Evolutionary conservation across 352 stramenopile species (phyloP).

Genomic region (Phytophthora colocasiae): DNA sequence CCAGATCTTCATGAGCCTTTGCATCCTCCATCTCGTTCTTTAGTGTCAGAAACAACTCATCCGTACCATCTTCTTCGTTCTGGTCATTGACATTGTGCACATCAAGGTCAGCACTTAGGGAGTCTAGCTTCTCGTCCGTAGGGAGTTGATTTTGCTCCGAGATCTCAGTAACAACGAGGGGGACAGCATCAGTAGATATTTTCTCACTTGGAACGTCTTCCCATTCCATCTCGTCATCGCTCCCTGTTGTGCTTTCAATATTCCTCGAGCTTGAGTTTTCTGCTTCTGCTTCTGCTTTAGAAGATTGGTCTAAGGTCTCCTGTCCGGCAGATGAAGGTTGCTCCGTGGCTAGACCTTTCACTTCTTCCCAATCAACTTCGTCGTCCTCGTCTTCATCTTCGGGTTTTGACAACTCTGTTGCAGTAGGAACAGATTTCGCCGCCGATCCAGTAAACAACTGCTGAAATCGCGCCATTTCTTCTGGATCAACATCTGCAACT

Average conservation of each 20-base stretch:
- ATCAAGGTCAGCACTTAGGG: conserved; percentile 2
- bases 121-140: conserved; percentile 12
- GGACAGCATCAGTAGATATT: too few relatives aligned
- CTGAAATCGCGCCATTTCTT: conserved; percentile 33
- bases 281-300: not conserved
- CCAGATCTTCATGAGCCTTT: conserved; percentile 71
- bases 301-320: not conserved
- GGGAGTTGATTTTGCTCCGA: not conserved
- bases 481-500: conserved; percentile 39
- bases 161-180: too few relatives aligned
- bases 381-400: conserved; percentile 49
- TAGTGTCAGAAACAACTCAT: conserved; percentile 64
- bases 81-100: conserved; percentile 1
- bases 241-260: conserved; percentile 10
- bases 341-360: conserved; percentile 3
- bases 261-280: not conserved
- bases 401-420: not conserved
- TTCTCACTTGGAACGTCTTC: conserved; percentile 39
- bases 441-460: conserved; percentile 48
- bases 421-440: conserved; percentile 23
- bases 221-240: conserved; percentile 59
- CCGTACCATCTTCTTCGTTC: conserved; percentile 24
- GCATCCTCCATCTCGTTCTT: conserved; percentile 78
- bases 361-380: conserved; percentile 47
- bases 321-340: not conserved